phyloP scores from a whole-genome alignment of 495 filamentous ascomycete species.

The Trichocladium antarcticum region DNA sequence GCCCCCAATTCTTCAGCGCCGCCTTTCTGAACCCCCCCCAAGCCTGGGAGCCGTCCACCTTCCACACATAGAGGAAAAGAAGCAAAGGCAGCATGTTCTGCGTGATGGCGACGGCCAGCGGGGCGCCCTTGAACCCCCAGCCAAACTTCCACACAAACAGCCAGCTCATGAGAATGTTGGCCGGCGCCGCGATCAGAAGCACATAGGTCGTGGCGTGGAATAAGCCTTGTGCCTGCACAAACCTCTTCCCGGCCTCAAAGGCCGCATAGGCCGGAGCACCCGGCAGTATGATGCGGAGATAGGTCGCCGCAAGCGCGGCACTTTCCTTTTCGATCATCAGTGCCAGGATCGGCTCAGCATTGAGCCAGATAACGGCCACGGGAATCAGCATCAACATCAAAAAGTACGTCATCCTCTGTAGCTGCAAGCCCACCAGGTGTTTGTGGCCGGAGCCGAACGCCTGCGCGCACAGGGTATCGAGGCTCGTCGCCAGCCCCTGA shows the following conservation, averaged over 20 bases:
- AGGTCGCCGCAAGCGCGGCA: conserved; percentile 54
- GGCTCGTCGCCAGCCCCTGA: conserved; percentile 57
- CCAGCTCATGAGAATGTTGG: conserved; percentile 59
- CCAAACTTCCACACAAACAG: conserved; percentile 62
- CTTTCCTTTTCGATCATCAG: conserved; percentile 48
- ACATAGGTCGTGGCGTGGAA: conserved; percentile 60
- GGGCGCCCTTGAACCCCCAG: conserved; percentile 76
- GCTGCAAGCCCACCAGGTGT: conserved; percentile 57
- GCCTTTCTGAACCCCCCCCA: conserved; percentile 71
- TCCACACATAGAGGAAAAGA: conserved; percentile 64
- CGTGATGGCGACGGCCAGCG: conserved; percentile 73
- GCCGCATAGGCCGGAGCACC: conserved; percentile 58
- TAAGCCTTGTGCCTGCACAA: conserved; percentile 61
- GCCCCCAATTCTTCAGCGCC: conserved; percentile 73
- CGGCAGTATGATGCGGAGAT: conserved; percentile 51
- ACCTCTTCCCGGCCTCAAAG: conserved; percentile 63
- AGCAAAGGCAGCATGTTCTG: conserved; percentile 68
- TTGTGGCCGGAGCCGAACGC: conserved; percentile 63
- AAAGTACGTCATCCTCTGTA: conserved; percentile 62
- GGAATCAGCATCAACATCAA: conserved; percentile 51
- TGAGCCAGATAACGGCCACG: conserved; percentile 49
- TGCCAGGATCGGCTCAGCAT: conserved; percentile 46
- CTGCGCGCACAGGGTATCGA: conserved; percentile 67
- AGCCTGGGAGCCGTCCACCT: conserved; percentile 65
- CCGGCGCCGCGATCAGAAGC: conserved; percentile 53